phyloP scores from a whole-genome alignment of 2,329 filamentous ascomycete species.

The Lizonia empirigonia region DNA sequence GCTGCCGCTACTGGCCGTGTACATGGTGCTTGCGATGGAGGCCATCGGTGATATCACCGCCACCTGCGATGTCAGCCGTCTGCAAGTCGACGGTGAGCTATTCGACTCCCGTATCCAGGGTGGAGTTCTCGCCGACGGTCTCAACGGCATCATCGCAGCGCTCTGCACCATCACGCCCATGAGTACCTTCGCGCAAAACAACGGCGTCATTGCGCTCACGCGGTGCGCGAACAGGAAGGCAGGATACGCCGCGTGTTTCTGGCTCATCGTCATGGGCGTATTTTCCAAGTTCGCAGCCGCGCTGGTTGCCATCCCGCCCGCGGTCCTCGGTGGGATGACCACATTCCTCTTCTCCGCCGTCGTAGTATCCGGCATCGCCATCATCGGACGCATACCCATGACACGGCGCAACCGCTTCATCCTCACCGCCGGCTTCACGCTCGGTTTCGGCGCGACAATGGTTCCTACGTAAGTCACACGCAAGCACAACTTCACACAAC shows the following conservation, averaged over 20 bases:
- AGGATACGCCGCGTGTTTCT: slow-evolving; percentile 77
- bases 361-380: slow-evolving; percentile 76
- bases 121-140: slow-evolving; percentile 76
- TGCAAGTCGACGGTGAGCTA: slow-evolving; percentile 72
- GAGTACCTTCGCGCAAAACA: slow-evolving; percentile 82
- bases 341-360: slow-evolving; percentile 82
- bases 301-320: slow-evolving; percentile 72
- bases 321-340: slow-evolving; percentile 60
- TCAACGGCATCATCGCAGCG: slow-evolving; percentile 75
- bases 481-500: too few species aligned
- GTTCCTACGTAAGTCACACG: slow-evolving; percentile 50
- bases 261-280: slow-evolving; percentile 79
- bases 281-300: slow-evolving; percentile 84
- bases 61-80: slow-evolving; percentile 77
- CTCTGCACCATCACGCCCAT: slow-evolving; percentile 82
- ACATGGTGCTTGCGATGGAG: slow-evolving; percentile 76
- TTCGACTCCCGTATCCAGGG: slow-evolving; percentile 82
- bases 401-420: slow-evolving; percentile 84
- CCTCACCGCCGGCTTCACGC: slow-evolving; percentile 72
- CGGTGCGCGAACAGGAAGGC: slow-evolving; percentile 81
- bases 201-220: slow-evolving; percentile 81
- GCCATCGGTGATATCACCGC: slow-evolving; percentile 81
- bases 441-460: slow-evolving; percentile 67
- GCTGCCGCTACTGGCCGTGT: slow-evolving; percentile 67
- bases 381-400: slow-evolving; percentile 73